Conservation (phyloP, 805 yeast species). For the Brettanomyces bruxellensis region DNA sequence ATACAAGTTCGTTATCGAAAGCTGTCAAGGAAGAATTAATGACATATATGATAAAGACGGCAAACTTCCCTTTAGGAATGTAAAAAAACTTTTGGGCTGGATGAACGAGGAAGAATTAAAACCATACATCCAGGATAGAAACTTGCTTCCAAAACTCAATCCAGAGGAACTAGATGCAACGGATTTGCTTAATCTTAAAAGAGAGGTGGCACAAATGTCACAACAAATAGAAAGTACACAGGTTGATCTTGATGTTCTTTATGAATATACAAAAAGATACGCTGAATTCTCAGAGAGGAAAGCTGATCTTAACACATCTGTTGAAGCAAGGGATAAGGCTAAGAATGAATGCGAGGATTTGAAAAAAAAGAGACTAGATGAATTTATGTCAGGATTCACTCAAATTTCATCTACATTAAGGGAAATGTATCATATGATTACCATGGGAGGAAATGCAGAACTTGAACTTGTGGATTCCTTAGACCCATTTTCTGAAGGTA, state of each 20-base stretch:
- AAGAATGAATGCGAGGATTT: slow-evolving; percentile 57
- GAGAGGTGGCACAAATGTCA: slow-evolving; percentile 47
- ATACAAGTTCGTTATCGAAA: slow-evolving; percentile 30
- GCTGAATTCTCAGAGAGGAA: slow-evolving; percentile 57
- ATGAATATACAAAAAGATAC: slow-evolving; percentile 64
- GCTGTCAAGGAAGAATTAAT: slow-evolving; percentile 31
- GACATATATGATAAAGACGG: slow-evolving; percentile 27
- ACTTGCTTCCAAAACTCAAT: slow-evolving; percentile 11
- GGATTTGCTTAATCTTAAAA: slow-evolving; percentile 39
- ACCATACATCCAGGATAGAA: neutral
- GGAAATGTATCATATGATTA: slow-evolving; percentile 97
- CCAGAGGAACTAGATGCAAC: slow-evolving; percentile 42
- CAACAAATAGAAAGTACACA: slow-evolving; percentile 44
- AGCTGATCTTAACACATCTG: slow-evolving; percentile 58
- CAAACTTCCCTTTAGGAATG: slow-evolving; percentile 43
- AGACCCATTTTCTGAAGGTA: slow-evolving; percentile 98
- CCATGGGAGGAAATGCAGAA: slow-evolving; percentile 99
- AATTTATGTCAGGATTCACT: slow-evolving; percentile 89
- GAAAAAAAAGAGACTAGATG: slow-evolving; percentile 67
- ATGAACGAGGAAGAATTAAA: slow-evolving; percentile 27
- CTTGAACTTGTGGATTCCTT: slow-evolving; percentile 88
- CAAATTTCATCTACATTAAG: slow-evolving; percentile 80
- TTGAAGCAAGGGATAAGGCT: slow-evolving; percentile 53
- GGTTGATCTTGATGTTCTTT: slow-evolving; percentile 65
- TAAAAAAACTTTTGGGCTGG: slow-evolving; percentile 43